These are phyloP conservation scores for Withania somnifera DNA, from an alignment of 305 asterid species.

Conservation along the genomic window DNA sequence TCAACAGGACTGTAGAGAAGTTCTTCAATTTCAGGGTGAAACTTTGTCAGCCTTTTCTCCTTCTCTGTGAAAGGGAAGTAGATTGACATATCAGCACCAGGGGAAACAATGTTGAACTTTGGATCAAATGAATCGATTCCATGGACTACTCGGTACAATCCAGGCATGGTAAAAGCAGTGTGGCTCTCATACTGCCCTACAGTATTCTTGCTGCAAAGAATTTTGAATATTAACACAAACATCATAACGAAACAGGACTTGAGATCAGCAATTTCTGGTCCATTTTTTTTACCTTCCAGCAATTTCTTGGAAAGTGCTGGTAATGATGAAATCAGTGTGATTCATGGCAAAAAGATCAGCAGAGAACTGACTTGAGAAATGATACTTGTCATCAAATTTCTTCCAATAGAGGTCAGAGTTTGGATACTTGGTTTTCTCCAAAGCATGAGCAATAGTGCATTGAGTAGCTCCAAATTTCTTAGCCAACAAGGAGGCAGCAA, in stretches of 20 bases:
- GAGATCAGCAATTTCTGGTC: not conserved
- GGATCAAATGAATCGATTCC: conserved; percentile 73
- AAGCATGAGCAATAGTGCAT: conserved; percentile 76
- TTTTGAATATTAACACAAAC: not conserved
- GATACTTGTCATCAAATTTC: conserved; percentile 63
- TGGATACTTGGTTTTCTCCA: conserved; percentile 78
- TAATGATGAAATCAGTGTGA: conserved; percentile 73
- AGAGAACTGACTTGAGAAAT: conserved; percentile 68
- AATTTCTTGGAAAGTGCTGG: conserved; percentile 81
- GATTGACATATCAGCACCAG: conserved; percentile 58
- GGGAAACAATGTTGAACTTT: conserved; percentile 72
- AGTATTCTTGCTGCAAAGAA: conserved; percentile 51
- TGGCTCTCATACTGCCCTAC: conserved; percentile 81
- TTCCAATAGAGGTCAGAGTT: conserved; percentile 61
- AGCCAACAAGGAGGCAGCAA: conserved; percentile 65
- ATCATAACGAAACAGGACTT: not conserved
- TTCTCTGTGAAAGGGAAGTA: conserved; percentile 58
- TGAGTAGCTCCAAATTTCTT: conserved; percentile 69
- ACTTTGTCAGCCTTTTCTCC: conserved; percentile 44
- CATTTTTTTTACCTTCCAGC: conserved; percentile 54
- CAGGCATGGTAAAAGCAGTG: conserved; percentile 79
- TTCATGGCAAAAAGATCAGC: conserved; percentile 81
- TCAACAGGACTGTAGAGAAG: conserved; percentile 65
- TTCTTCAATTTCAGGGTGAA: conserved; percentile 68
- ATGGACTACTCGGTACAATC: conserved; percentile 67